These are phyloP conservation scores for Daphne laureola DNA, from an alignment of 441 rosid species.

Conservation along the genomic window DNA sequence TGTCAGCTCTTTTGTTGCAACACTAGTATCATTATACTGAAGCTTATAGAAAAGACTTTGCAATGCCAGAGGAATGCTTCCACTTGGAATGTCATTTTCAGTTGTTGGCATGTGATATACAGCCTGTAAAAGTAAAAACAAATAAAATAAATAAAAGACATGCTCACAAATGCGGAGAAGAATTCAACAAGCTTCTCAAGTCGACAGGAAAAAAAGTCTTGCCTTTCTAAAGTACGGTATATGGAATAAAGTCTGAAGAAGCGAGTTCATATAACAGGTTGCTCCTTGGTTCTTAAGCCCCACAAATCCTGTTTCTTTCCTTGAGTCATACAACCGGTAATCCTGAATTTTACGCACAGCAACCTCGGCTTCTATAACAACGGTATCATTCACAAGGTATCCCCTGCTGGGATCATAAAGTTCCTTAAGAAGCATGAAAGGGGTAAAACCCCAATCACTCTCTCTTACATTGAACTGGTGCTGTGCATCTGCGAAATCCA, in stretches of 20 bases:
- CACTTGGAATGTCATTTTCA: slow-evolving; percentile 61
- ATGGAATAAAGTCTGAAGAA: slow-evolving; percentile 68
- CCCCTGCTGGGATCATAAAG: slow-evolving; percentile 65
- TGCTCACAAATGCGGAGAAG: neutral
- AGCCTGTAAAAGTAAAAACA: slow-evolving; percentile 35
- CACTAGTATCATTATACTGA: slow-evolving; percentile 66
- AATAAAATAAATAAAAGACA: slow-evolving; percentile 5
- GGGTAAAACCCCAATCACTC: slow-evolving; percentile 74
- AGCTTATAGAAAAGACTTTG: slow-evolving; percentile 77
- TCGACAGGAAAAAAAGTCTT: slow-evolving; percentile 8
- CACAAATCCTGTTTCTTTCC: slow-evolving; percentile 72
- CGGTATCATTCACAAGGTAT: slow-evolving; percentile 55
- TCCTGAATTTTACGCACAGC: slow-evolving; percentile 61
- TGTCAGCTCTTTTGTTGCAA: slow-evolving; percentile 68
- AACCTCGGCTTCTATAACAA: slow-evolving; percentile 62
- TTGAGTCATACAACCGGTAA: slow-evolving; percentile 67
- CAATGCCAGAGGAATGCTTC: slow-evolving; percentile 73
- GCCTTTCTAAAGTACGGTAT: slow-evolving; percentile 77
- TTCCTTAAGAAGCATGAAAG: slow-evolving; percentile 73
- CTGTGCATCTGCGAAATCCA: slow-evolving; percentile 46
- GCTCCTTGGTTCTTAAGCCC: slow-evolving; percentile 84
- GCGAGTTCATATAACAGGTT: slow-evolving; percentile 79
- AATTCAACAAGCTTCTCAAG: slow-evolving; percentile 11
- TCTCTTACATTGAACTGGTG: slow-evolving; percentile 68
- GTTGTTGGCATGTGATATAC: slow-evolving; percentile 85